Evolutionary conservation across 2,329 filamentous ascomycete species (phyloP).

Genomic region (Colletotrichum coccodes): DNA sequence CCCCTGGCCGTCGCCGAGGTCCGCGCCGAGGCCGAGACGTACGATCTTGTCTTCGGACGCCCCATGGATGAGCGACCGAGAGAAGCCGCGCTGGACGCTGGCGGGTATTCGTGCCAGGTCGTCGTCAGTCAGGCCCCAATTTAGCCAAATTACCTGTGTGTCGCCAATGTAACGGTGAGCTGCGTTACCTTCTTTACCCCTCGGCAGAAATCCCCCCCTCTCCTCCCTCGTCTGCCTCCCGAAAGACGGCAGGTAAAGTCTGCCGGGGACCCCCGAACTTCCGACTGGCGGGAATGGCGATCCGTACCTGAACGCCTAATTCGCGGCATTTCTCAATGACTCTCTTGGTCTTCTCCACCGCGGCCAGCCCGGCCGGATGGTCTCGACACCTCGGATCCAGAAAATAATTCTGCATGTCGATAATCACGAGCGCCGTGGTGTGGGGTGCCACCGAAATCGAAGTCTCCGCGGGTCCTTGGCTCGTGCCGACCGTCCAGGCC

Average conservation of each 20-base stretch:
- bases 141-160: conserved; percentile 59
- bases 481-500: conserved; percentile 24
- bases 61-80: conserved; percentile 45
- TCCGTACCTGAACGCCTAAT: conserved; percentile 55
- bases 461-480: conserved; percentile 23
- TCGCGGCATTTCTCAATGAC: conserved; percentile 57
- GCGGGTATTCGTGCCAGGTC: conserved; percentile 63
- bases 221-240: background rate
- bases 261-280: background rate
- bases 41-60: conserved; percentile 14
- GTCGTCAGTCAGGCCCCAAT: conserved; percentile 65
- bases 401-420: conserved; percentile 66
- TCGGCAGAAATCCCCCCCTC: background rate
- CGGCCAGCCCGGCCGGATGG: conserved; percentile 53
- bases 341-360: conserved; percentile 49
- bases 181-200: background rate
- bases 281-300: conserved; percentile 14
- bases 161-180: conserved; percentile 13
- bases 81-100: conserved; percentile 58
- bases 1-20: conserved; percentile 55
- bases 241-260: background rate
- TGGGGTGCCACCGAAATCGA: conserved; percentile 50
- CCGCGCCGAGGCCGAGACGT: conserved; percentile 53
- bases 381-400: conserved; percentile 47
- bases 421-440: conserved; percentile 57